phyloP scores from a whole-genome alignment of 192 early-diverging fungal genomes.

The Geranomyces michiganensis region DNA sequence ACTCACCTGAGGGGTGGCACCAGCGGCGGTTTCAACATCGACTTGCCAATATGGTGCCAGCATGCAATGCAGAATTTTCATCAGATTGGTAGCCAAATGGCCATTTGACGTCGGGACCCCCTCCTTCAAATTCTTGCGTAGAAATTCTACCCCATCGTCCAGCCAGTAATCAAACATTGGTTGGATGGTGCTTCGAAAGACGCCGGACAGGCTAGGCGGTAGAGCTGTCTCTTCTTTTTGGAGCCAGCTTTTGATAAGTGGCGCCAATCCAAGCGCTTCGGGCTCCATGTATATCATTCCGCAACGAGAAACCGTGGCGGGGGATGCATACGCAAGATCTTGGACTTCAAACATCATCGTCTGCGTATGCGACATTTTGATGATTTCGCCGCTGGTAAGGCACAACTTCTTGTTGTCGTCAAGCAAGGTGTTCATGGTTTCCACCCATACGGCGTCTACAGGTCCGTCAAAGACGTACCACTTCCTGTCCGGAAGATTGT shows the following conservation, averaged over 20 bases:
- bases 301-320: slow-evolving; percentile 64
- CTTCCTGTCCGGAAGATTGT: slow-evolving; percentile 59
- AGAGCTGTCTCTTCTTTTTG: slow-evolving; percentile 40
- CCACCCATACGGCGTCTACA: slow-evolving; percentile 69
- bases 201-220: slow-evolving; percentile 25
- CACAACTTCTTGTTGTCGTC: slow-evolving; percentile 72
- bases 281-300: slow-evolving; percentile 74
- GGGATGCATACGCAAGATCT: slow-evolving; percentile 65
- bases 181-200: slow-evolving; percentile 40
- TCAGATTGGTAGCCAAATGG: slow-evolving; percentile 55
- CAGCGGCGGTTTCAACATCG: slow-evolving; percentile 20
- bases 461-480: slow-evolving; percentile 71
- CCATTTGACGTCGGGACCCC: slow-evolving; percentile 56
- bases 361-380: slow-evolving; percentile 63
- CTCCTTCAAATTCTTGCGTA: slow-evolving; percentile 54
- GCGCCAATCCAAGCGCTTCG: slow-evolving; percentile 55
- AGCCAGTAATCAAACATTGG: slow-evolving; percentile 56
- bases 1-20: slow-evolving; percentile 18
- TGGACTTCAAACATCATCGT: slow-evolving; percentile 71
- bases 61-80: slow-evolving; percentile 55
- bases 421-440: slow-evolving; percentile 64
- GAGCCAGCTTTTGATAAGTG: slow-evolving; percentile 59
- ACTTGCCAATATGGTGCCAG: slow-evolving; percentile 37
- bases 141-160: slow-evolving; percentile 47
- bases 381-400: slow-evolving; percentile 64